A percentile compares a stretch with the other conserved stretches of the same genome.
These are phyloP conservation scores for Paraconiothyrium sp. DNA, from an alignment of 2,329 filamentous ascomycete species.

Conservation along the genomic window DNA sequence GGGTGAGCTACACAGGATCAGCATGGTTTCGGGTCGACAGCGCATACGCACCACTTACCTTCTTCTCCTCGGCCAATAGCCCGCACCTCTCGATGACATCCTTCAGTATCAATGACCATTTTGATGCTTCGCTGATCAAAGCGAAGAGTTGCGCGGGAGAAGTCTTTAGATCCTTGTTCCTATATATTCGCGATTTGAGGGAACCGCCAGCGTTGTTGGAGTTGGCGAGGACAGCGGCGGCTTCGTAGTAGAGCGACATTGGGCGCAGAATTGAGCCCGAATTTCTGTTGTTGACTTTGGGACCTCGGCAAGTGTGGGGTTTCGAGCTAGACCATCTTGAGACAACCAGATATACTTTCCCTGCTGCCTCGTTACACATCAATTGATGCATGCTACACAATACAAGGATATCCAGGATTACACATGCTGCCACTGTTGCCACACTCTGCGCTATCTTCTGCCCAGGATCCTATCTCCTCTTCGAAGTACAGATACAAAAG, in stretches of 20 bases:
- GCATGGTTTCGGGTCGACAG: not conserved
- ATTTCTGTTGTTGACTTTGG: slow-evolving; percentile 20
- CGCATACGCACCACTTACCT: slow-evolving; percentile 65
- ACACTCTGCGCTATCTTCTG: too few species aligned
- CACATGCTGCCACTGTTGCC: too few species aligned
- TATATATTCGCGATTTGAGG: slow-evolving; percentile 85
- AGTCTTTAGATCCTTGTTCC: slow-evolving; percentile 76
- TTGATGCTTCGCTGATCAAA: slow-evolving; percentile 83
- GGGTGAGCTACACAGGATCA: slow-evolving; percentile 71
- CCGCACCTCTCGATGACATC: slow-evolving; percentile 87
- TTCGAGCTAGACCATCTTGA: not conserved
- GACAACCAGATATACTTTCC: not conserved
- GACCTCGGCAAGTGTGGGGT: slow-evolving; percentile 19
- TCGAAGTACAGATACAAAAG: too few species aligned
- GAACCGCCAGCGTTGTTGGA: slow-evolving; percentile 76
- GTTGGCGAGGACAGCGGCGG: slow-evolving; percentile 75
- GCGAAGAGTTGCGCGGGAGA: slow-evolving; percentile 86
- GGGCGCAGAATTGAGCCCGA: slow-evolving; percentile 18
- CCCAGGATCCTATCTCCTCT: too few species aligned
- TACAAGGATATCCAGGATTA: too few species aligned
- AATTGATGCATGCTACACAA: too few species aligned
- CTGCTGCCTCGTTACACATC: too few species aligned
- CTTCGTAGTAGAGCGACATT: slow-evolving; percentile 97
- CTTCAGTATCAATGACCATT: slow-evolving; percentile 87
- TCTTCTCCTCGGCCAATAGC: slow-evolving; percentile 80